Evolutionary conservation across 345 rosid genomes (phyloP), one percentile per base, ranked within the genome.

Genomic region (Aethionema arabicum): DNA sequence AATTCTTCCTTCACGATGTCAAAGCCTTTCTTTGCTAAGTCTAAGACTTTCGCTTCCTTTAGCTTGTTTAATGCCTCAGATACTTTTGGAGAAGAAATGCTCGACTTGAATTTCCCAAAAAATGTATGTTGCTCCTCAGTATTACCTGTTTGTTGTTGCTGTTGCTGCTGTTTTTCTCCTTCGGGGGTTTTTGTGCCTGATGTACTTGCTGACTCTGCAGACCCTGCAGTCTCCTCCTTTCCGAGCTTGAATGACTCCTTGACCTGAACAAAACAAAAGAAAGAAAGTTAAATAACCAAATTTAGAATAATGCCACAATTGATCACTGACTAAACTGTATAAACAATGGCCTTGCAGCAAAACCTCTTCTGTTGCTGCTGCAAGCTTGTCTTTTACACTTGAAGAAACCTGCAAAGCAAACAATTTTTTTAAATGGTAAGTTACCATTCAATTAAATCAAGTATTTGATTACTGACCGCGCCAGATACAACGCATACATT

Each of bases 351-450:
- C 12, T 47, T 49, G 46, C 6, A 69, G 72, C 51, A 71, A 67
- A 11, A 90, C 96, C 97, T 93, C 99, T 72, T 90, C 96, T 61
- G 82, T 77, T 51, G 97, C 89, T 63, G 95, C 81, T 33, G 92
- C 78, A 37, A 93, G 58, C 78, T 74, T 87, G 72, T 90, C 99
- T 70, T 84, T 87, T 61, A 85, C 69, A 69, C 69, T 82, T 52
- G 87, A 70, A 53, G 97, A 93, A 69, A 83, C 97, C 99, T 93
- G 75, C 54, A 78, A 63, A 59, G n/a, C 41, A 45, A 61, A 54
- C 73, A 4, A 37, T 6, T 11, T 15, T 35, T 35, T 11, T 10
- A 37, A 48, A 38, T 9, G 30, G 21, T 30, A 29, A 59, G 38
- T n/a, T 36, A 33, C 63, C 27, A 2, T 4, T 36, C 31, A 36